Percentiles rank a stretch among this genome's conserved stretches.
Conservation (phyloP, 169 alveolate species). For the Plasmodium vivax region DNA sequence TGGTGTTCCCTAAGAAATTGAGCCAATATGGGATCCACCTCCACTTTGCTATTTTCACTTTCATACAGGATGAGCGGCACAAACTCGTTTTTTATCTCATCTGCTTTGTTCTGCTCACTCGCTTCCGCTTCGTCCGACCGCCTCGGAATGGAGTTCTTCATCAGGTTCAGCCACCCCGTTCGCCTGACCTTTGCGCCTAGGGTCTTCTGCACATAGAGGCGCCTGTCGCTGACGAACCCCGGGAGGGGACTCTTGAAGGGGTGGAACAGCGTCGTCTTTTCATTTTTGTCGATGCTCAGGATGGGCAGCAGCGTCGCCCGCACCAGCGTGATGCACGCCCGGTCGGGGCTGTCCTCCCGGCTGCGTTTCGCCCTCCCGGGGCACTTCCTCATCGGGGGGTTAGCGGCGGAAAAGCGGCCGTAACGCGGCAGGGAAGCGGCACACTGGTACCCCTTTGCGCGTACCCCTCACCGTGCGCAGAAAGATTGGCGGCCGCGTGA, state of each 20-base stretch:
- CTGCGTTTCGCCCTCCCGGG: slow-evolving; percentile 3
- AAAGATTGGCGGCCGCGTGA: neutral
- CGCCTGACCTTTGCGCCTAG: slow-evolving; percentile 54
- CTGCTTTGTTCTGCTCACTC: neutral
- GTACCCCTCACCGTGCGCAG: neutral
- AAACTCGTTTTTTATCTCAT: slow-evolving; percentile 11
- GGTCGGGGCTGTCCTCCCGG: slow-evolving; percentile 22
- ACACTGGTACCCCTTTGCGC: neutral
- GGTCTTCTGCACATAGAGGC: slow-evolving; percentile 16
- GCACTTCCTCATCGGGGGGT: slow-evolving; percentile 38
- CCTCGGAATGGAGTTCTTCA: slow-evolving; percentile 32
- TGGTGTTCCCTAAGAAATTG: slow-evolving; percentile 88
- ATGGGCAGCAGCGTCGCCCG: slow-evolving; percentile 64
- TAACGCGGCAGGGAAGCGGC: neutral
- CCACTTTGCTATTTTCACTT: slow-evolving; percentile 60
- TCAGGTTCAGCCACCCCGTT: slow-evolving; percentile 59
- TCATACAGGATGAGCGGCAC: slow-evolving; percentile 51
- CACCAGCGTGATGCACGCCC: slow-evolving; percentile 45
- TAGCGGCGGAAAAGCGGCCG: neutral
- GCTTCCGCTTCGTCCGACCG: slow-evolving; percentile 36
- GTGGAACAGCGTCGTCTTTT: slow-evolving; percentile 55
- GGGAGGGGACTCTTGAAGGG: slow-evolving; percentile 68
- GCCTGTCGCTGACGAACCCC: slow-evolving; percentile 52
- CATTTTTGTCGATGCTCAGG: slow-evolving; percentile 52
- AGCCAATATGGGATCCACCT: slow-evolving; percentile 80